Evolutionary conservation across 1,139 yeast genomes (phyloP).

Genomic region (Geotrichum phurueaensis): DNA sequence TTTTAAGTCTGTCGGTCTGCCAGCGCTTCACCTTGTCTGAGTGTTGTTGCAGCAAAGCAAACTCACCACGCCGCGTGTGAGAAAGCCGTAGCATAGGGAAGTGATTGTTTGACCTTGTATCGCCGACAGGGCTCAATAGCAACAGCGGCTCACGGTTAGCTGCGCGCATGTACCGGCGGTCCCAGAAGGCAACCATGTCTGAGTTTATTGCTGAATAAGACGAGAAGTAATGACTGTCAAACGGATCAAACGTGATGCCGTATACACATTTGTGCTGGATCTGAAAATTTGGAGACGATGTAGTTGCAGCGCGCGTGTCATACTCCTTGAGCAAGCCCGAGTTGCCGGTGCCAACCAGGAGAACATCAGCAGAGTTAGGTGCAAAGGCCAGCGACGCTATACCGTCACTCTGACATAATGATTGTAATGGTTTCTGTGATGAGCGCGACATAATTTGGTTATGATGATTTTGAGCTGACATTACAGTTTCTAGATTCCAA

Average conservation of each 20-base stretch:
- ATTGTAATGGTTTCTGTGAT: conserved; percentile 2
- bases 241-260: conserved; percentile 65
- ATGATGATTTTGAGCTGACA: neutral
- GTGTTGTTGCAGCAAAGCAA: conserved; percentile 75
- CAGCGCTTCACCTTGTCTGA: conserved; percentile 74
- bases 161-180: conserved; percentile 55
- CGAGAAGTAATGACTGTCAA: conserved; percentile 53
- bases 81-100: conserved; percentile 57
- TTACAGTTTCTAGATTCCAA: conserved; percentile 63
- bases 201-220: conserved; percentile 68
- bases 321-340: conserved; percentile 57
- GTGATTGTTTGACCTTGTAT: neutral
- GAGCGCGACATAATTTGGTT: neutral
- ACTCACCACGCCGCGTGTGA: conserved; percentile 60
- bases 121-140: conserved; percentile 43
- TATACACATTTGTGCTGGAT: conserved; percentile 65
- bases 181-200: conserved; percentile 84
- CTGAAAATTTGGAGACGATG: conserved; percentile 41
- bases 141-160: conserved; percentile 24
- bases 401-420: conserved; percentile 60
- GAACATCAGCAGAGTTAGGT: conserved; percentile 49
- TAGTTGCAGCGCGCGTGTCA: conserved; percentile 58
- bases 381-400: conserved; percentile 62
- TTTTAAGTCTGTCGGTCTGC: conserved; percentile 65
- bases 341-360: conserved; percentile 73